phyloP scores from a whole-genome alignment of 352 stramenopile species.

The Globisporangium emineosum region DNA sequence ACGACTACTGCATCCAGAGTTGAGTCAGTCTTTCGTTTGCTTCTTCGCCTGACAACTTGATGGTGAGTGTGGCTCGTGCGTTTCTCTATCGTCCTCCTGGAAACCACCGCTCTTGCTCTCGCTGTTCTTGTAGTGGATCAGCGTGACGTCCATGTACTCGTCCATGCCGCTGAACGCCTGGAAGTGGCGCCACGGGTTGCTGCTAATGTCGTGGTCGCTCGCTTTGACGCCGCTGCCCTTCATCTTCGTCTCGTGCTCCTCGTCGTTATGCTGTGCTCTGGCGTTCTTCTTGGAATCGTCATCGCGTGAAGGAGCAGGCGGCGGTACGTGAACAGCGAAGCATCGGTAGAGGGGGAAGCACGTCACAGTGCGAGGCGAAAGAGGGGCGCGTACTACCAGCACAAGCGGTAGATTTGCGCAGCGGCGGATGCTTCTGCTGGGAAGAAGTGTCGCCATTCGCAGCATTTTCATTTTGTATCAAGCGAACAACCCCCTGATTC shows the following conservation, averaged over 20 bases:
- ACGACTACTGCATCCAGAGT: not conserved
- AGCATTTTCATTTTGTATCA: constrained; percentile 2
- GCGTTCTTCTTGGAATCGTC: not conserved
- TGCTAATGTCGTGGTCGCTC: no score
- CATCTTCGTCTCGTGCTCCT: not conserved
- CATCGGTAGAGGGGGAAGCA: not conserved
- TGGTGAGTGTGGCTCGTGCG: not conserved
- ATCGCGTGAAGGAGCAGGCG: not conserved
- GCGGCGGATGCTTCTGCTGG: not conserved
- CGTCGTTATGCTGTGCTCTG: not conserved
- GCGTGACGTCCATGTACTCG: constrained; percentile 64
- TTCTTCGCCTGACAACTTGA: not conserved
- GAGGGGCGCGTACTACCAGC: not conserved
- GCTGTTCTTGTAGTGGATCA: constrained; percentile 59
- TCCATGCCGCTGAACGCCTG: constrained; percentile 63
- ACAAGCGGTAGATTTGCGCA: not conserved
- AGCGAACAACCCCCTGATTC: not conserved
- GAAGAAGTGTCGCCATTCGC: not conserved
- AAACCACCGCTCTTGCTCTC: not conserved
- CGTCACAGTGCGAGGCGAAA: not conserved
- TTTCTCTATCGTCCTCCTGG: not conserved
- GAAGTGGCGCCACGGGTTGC: constrained; percentile 54
- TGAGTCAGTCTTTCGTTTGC: not conserved
- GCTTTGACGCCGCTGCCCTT: not conserved
- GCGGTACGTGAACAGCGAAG: not conserved